Evolutionary conservation across 2,329 filamentous ascomycete genomes (phyloP), one percentile per base, ranked within the genome.

Genomic region (Aspergillus sojae): DNA sequence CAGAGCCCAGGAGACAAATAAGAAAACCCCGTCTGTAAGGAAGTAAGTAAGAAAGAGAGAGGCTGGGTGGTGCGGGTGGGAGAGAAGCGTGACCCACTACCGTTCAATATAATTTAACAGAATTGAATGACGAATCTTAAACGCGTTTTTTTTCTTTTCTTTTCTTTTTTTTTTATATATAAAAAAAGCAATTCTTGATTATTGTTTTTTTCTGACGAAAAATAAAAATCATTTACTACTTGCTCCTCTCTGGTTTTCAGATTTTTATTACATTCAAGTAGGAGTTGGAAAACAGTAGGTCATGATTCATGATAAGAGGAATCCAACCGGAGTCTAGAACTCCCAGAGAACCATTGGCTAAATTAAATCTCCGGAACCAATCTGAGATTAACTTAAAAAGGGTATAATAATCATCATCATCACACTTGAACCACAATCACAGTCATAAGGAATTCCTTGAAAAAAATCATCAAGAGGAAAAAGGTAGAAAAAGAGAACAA

Each of bases 11-110:
- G 52, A 30, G n/a, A 54, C 52, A 54, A 54, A 54, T 54, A 10
- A 54, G 26, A 32, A 53, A 19, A 32, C 14, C 6, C 3, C 10
- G 26, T 32, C 10, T 19, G 26, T 5, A 19, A 9, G 54, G 41
- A 57, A 19, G 55, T 4, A 23, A 52, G 57, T 36, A 56, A 59
- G 58, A 57, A 65, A 68, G 61, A 54, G 59, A 63, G 65, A 67
- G 68, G 68, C 62, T 70, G 68, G 66, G 52, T 36, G 26, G 30
- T 28, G 26, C 26, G 26, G 26, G 50, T 53, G 28, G 48, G 9
- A 21, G 10, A 53, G 50, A 34, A 34, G 50, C 28, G 30, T 53
- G 52, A 55, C 52, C 52, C 52, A 54, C 52, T 23, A n/a, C 5
- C 11, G 21, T 21, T 34, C 19, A 7, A 41, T 41, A 19, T 41